Conservation (phyloP, 768 basidiomycete species). For the Lentinula lateritia region DNA sequence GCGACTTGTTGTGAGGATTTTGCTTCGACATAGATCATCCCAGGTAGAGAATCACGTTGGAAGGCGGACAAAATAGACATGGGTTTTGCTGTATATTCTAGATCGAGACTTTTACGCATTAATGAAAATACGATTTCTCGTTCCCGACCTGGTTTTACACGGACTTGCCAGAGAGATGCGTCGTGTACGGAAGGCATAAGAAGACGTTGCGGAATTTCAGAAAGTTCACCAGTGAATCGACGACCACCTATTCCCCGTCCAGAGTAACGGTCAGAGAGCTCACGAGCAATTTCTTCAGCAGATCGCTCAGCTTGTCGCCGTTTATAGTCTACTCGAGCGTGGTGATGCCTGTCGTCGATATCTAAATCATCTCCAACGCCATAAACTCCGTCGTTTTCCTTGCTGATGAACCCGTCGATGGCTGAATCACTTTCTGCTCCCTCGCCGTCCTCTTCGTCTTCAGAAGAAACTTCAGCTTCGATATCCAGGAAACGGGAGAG, state of each 20-base stretch:
- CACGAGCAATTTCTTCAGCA: slow-evolving; percentile 79
- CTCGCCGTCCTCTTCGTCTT: slow-evolving; percentile 92
- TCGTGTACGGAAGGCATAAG: slow-evolving; percentile 97
- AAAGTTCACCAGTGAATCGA: slow-evolving; percentile 88
- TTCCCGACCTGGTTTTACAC: slow-evolving; percentile 93
- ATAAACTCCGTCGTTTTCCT: slow-evolving; percentile 26
- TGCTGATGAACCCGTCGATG: slow-evolving; percentile 29
- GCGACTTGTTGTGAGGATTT: slow-evolving; percentile 81
- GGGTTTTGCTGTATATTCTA: slow-evolving; percentile 72
- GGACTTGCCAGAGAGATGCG: slow-evolving; percentile 91
- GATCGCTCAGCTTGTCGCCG: slow-evolving; percentile 64
- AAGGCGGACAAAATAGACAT: slow-evolving; percentile 91
- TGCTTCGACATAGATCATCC: slow-evolving; percentile 97
- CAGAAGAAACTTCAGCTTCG: slow-evolving; percentile 94
- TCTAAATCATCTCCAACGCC: slow-evolving; percentile 63
- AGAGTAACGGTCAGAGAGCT: slow-evolving; percentile 69
- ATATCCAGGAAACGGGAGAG: slow-evolving; percentile 89
- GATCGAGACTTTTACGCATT: slow-evolving; percentile 87
- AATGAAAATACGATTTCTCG: slow-evolving; percentile 91
- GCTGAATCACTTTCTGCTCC: slow-evolving; percentile 60
- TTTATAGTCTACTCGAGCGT: slow-evolving; percentile 59
- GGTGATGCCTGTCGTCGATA: slow-evolving; percentile 43
- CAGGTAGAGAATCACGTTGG: slow-evolving; percentile 90
- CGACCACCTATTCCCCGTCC: slow-evolving; percentile 49
- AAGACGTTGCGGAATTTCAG: slow-evolving; percentile 85